Evolutionary conservation across 208 protist species (phyloP), one percentile per base, ranked within the genome.

Genomic region (Crithidia fasciculata): DNA sequence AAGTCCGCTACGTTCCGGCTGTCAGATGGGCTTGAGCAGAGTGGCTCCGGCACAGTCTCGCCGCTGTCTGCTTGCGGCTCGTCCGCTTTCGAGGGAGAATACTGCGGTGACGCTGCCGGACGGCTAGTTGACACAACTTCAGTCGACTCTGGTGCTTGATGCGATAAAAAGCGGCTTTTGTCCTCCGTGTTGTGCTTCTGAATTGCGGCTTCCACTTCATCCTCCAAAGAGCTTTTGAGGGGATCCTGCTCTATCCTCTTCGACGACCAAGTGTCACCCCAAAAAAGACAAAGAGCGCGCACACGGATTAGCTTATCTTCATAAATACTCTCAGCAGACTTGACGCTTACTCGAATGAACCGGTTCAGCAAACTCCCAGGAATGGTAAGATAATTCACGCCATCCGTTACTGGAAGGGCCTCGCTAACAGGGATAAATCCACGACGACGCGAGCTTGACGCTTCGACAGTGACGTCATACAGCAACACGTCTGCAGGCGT

Each of bases 231-330:
- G 4, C 3, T 43, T 10, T 10, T 12, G 37, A 12, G 10, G 37
- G 28, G 60, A 15, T 10, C 15, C 19, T 8, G n/a, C 16, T 39
- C 9, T 10, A 40, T 8, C 0, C 0, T 53, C 28, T 73, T 37
- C n/a, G 52, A 19, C 37, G 74, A 57, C 65, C 59, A 73, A 1
- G 41, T 69, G 12, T 68, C 60, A n/a, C 43, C 7, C 28, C 49
- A 59, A n/a, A 62, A 60, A 28, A 78, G 19, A n/a, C 66, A 78
- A 18, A 78, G 16, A 2, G 74, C 59, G 3, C 56, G 65, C 41
- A 72, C 67, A 16, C 53, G 40, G 41, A 78, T 69, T 9, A 69
- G 43, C 28, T 60, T 50, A 2, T 10, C 12, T 19, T 7, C 8
- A 8, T 13, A 5, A 0, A 12, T 8, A 12, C 28, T 37, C 5